Conservation (phyloP, 169 alveolate genomes). For the Nephromyces sp. region DNA sequence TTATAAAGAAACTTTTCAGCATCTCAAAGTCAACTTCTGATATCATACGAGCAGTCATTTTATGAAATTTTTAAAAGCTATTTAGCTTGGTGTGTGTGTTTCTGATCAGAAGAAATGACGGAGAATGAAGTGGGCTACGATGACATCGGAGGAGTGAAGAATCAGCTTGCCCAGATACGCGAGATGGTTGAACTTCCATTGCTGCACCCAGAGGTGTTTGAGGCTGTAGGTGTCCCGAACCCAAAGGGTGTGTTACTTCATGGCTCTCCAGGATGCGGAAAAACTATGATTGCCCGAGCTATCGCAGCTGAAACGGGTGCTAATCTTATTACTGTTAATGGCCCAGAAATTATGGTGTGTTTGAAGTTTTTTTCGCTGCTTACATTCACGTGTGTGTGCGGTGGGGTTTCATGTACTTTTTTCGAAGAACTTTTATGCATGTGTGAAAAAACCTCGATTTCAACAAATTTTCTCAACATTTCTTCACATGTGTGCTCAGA, state of each 20-base stretch:
- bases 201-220: slow-evolving; percentile 90
- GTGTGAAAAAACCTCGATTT: too few species aligned
- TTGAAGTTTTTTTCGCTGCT: neutral
- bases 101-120: too few species aligned
- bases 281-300: slow-evolving; percentile 95
- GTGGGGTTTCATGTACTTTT: too few species aligned
- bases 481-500: too few species aligned
- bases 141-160: slow-evolving; percentile 97
- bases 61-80: too few species aligned
- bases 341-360: slow-evolving; percentile 25
- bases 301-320: slow-evolving; percentile 83
- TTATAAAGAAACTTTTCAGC: too few species aligned
- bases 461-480: too few species aligned
- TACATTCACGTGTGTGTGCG: too few species aligned
- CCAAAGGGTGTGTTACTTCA: slow-evolving; percentile 26
- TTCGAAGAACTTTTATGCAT: too few species aligned
- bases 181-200: slow-evolving; percentile 92
- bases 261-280: slow-evolving; percentile 76
- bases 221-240: slow-evolving; percentile 15
- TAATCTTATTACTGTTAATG: slow-evolving; percentile 18
- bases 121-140: slow-evolving; percentile 96
- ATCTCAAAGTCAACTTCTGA: too few species aligned
- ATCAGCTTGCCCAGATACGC: slow-evolving; percentile 88
- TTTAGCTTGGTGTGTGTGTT: too few species aligned
- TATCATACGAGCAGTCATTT: too few species aligned